These are phyloP conservation scores for Coemansia sp. DNA, from an alignment of 192 early-diverging fungal genomes.

Conservation along the genomic window DNA sequence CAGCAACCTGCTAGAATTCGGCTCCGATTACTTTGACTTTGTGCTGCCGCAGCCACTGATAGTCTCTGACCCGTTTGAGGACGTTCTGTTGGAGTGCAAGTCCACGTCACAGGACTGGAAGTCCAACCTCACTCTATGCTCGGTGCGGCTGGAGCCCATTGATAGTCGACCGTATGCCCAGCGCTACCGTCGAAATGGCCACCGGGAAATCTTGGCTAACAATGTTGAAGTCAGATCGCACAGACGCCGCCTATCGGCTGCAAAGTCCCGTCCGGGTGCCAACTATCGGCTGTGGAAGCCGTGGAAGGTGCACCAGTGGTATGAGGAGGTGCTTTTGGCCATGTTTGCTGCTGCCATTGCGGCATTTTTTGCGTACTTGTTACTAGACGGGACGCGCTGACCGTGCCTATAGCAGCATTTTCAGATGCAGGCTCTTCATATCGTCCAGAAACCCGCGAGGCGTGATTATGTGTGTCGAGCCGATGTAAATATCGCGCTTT, in stretches of 20 bases:
- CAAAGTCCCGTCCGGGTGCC: conserved; percentile 9
- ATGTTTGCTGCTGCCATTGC: conserved; percentile 8
- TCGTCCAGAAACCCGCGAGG: conserved; percentile 47
- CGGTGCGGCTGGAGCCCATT: conserved; percentile 33
- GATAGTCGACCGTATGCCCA: background rate
- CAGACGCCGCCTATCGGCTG: conserved; percentile 3
- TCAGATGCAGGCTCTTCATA: conserved; percentile 40
- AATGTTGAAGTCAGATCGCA: background rate
- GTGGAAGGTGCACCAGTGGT: conserved; percentile 18
- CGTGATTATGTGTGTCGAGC: conserved; percentile 51
- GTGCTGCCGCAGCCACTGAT: conserved; percentile 21
- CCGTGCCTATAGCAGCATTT: conserved; percentile 6
- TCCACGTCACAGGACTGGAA: conserved; percentile 32
- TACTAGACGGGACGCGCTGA: conserved; percentile 9
- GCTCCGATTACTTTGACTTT: conserved; percentile 51
- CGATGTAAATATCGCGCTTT: conserved; percentile 47
- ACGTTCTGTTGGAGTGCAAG: conserved; percentile 31
- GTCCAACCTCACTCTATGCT: conserved; percentile 28
- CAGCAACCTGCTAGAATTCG: conserved; percentile 31
- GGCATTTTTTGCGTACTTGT: conserved; percentile 12
- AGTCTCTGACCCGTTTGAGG: conserved; percentile 29
- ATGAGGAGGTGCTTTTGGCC: conserved; percentile 13
- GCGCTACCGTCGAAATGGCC: conserved; percentile 2
- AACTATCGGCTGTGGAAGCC: conserved; percentile 38
- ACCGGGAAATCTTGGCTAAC: background rate